Base-by-base conservation (phyloP, 163 green algal genomes). In the Smithsoniella earleae region DNA sequence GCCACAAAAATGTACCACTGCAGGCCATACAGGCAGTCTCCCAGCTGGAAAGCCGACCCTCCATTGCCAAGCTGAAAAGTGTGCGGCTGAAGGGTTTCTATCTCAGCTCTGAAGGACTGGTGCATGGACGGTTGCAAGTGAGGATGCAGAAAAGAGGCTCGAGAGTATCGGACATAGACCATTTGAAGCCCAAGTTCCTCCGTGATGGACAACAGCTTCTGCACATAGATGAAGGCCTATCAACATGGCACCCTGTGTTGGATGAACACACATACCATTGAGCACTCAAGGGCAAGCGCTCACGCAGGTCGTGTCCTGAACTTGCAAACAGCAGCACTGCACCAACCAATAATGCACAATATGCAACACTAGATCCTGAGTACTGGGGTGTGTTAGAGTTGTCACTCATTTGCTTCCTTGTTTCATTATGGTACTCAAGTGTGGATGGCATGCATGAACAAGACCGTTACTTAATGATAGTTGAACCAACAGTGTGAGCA, bases 1-100 rank as follows among this genome's bases (percentile, higher is more conserved):
- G 90, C 92, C 44, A 95, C 82, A 77, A 92, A 99, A 10, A 98
- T 84, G 77, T 98, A 93, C 94, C 94, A 99, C 78, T 95, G 89
- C 76, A 96, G 83, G 45, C 89, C 88, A 34, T 86, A 82, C 43
- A 87, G 79, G 13, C 73, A 77, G 76, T 95, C 86, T 18, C 91
- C 92, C 36, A 97, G 83, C 18, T 95, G 84, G 45, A 93, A 90
- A 27, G 87, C 81, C 2, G 79, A 80, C 46, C 86, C 74, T 66
- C 74, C 79, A 31, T 84, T 74, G 55, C 83, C 84, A 62, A 97
- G 74, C 33, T 86, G 66, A 43, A 76, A 81, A 73, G 97, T 93
- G 74, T 88, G 77, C 36, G 78, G 49, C 38, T 91, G 82, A 62
- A 98, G 82, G 45, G 89, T 82, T 2, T 66, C 77, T 0, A 86